Evolutionary conservation across 2,329 filamentous ascomycete species (phyloP).

Genomic region (Claviceps monticola): DNA sequence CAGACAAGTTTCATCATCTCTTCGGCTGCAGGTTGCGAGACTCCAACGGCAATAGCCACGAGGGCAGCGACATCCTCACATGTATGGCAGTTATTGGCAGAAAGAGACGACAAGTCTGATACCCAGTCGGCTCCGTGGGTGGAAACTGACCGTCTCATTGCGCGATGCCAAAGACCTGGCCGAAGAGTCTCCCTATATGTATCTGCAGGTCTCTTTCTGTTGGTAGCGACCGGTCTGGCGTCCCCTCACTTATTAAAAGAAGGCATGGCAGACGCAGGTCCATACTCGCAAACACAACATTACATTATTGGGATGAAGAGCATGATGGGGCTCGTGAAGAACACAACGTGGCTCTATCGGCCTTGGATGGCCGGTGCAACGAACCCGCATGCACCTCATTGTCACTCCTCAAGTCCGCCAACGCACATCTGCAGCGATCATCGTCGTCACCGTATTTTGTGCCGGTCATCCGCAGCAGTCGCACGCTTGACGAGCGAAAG

Average conservation of each 20-base stretch:
- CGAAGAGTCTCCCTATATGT: conserved; percentile 10
- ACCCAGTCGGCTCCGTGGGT: conserved; percentile 15
- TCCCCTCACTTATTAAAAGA: neutral
- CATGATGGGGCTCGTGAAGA: neutral
- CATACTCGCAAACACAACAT: neutral
- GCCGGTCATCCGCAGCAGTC: conserved; percentile 6
- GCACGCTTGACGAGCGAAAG: conserved; percentile 17
- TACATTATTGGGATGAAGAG: conserved; percentile 1
- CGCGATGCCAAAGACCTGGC: conserved; percentile 16
- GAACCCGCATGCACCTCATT: neutral
- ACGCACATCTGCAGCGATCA: conserved; percentile 9
- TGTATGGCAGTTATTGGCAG: conserved; percentile 15
- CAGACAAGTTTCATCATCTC: conserved; percentile 20
- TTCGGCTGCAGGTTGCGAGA: conserved; percentile 15
- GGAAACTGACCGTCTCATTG: conserved; percentile 23
- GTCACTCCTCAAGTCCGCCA: neutral
- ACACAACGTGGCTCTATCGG: neutral
- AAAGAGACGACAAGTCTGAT: conserved; percentile 2
- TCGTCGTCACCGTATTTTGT: conserved; percentile 21
- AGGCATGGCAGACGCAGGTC: neutral
- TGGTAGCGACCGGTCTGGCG: neutral
- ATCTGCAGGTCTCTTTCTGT: conserved; percentile 7
- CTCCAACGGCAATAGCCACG: conserved; percentile 11
- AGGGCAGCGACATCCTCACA: conserved; percentile 20
- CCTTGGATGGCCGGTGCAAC: neutral